A percentile compares a stretch with the other conserved stretches of the same genome.
Conservation (phyloP, 106 monocot genomes). For the Acorus gramineus region DNA sequence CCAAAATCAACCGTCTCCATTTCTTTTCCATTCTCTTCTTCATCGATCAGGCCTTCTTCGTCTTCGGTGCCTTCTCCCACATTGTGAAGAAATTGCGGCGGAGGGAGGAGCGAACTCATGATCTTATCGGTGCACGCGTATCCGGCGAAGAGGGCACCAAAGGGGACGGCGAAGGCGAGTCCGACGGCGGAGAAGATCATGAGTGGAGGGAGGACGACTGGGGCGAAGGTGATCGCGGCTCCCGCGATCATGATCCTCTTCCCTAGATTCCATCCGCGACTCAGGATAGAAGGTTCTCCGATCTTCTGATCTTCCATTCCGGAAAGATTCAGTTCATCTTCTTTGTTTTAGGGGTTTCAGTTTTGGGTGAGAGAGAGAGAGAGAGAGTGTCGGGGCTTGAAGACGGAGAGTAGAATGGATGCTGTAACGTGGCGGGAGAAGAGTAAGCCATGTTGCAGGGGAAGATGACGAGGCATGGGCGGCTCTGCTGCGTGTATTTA, state of each 20-base stretch:
- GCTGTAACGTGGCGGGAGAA: too few species aligned
- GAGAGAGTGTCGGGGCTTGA: too few species aligned
- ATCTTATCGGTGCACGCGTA: conserved; percentile 25
- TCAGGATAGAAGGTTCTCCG: not conserved
- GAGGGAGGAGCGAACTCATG: conserved; percentile 37
- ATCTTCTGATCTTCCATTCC: too few species aligned
- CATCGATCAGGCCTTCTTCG: not conserved
- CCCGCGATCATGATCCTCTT: conserved; percentile 45
- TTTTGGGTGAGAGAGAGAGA: too few species aligned
- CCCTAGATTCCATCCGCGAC: conserved; percentile 25
- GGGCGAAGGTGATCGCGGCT: conserved; percentile 34
- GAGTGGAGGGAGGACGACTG: conserved; percentile 38
- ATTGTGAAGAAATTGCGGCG: not conserved
- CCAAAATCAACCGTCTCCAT: not conserved
- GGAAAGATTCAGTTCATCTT: too few species aligned
- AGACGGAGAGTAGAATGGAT: too few species aligned
- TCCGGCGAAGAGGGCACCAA: conserved; percentile 36
- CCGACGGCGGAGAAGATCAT: conserved; percentile 39
- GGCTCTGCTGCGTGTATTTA: too few species aligned
- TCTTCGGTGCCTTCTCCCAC: not conserved
- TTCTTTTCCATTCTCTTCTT: not conserved
- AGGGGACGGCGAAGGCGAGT: conserved; percentile 32
- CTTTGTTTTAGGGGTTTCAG: too few species aligned
- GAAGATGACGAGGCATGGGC: too few species aligned
- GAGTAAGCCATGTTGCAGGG: too few species aligned